phyloP scores from a whole-genome alignment of 1,139 yeast genomes.

The Geotrichum reessii region DNA sequence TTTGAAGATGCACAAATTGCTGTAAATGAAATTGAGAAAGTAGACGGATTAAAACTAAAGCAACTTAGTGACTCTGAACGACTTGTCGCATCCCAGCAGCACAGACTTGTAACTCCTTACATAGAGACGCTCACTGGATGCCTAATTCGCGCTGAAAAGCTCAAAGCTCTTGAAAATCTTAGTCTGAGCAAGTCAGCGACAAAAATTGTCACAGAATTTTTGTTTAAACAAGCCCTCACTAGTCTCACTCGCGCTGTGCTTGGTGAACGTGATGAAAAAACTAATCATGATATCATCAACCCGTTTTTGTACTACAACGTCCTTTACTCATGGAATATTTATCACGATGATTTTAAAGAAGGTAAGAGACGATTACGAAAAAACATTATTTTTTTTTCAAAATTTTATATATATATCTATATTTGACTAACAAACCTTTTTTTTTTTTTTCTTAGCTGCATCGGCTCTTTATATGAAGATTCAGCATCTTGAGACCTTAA shows the following conservation, averaged over 20 bases:
- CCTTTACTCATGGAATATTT: neutral
- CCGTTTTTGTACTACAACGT: slow-evolving; percentile 1
- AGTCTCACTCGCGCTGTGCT: neutral
- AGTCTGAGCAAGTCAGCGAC: neutral
- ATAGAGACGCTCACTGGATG: neutral
- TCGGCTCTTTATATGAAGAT: slow-evolving; percentile 2
- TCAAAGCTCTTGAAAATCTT: neutral
- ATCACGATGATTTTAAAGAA: neutral
- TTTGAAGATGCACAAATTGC: slow-evolving; percentile 33
- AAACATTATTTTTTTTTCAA: neutral
- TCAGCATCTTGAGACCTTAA: neutral
- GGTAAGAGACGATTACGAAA: neutral
- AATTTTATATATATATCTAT: too few relatives aligned
- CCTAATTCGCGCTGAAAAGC: neutral
- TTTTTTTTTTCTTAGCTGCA: neutral
- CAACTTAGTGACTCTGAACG: neutral
- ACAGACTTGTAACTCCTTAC: neutral
- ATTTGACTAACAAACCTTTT: neutral
- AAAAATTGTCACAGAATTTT: neutral
- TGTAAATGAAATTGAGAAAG: slow-evolving; percentile 24
- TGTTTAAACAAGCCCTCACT: neutral
- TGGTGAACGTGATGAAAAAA: neutral
- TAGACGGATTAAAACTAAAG: neutral
- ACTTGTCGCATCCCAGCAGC: neutral
- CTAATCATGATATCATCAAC: neutral